These are phyloP conservation scores for Magnaporthiopsis poae DNA, from an alignment of 2,329 filamentous ascomycete species.

Conservation along the genomic window DNA sequence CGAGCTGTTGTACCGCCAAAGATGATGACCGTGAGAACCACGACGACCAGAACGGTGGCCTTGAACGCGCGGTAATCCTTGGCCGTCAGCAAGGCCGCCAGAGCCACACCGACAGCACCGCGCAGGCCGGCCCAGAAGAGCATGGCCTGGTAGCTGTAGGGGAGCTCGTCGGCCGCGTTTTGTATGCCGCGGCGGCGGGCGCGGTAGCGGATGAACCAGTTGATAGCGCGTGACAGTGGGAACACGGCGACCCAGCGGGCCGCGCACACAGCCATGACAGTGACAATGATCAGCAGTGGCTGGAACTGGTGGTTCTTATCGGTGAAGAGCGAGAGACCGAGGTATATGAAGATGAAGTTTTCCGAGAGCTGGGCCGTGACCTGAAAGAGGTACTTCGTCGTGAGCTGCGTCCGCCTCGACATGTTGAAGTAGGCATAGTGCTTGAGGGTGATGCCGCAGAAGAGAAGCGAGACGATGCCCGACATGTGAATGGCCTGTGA, in stretches of 20 bases:
- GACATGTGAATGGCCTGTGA: constrained; percentile 93
- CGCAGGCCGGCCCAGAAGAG: constrained; percentile 97
- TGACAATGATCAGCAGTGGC: constrained; percentile 87
- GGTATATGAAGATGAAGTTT: constrained; percentile 99
- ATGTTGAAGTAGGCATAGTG: constrained; percentile 99
- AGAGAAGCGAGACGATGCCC: constrained; percentile 89
- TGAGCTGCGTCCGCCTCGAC: constrained; percentile 92
- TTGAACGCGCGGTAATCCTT: constrained; percentile 73
- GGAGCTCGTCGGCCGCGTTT: constrained; percentile 76
- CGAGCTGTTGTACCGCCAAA: constrained; percentile 94
- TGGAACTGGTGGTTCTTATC: constrained; percentile 82
- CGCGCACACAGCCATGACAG: constrained; percentile 80
- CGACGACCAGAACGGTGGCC: constrained; percentile 92
- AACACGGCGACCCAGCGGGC: constrained; percentile 93
- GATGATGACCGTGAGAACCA: constrained; percentile 95
- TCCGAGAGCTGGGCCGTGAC: constrained; percentile 89
- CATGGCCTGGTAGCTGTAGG: constrained; percentile 96
- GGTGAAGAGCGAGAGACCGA: constrained; percentile 88
- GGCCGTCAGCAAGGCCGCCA: constrained; percentile 79
- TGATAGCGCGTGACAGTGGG: constrained; percentile 78
- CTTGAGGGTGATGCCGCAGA: constrained; percentile 96
- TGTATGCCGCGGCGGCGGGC: constrained; percentile 60
- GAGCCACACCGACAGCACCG: constrained; percentile 86
- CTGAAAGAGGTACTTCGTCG: constrained; percentile 95
- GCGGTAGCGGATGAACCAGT: constrained; percentile 83